Percentiles rank a stretch among this genome's conserved stretches.
These are phyloP conservation scores for Kodamaea fukazawae DNA, from an alignment of 805 yeast genomes.

Conservation along the genomic window DNA sequence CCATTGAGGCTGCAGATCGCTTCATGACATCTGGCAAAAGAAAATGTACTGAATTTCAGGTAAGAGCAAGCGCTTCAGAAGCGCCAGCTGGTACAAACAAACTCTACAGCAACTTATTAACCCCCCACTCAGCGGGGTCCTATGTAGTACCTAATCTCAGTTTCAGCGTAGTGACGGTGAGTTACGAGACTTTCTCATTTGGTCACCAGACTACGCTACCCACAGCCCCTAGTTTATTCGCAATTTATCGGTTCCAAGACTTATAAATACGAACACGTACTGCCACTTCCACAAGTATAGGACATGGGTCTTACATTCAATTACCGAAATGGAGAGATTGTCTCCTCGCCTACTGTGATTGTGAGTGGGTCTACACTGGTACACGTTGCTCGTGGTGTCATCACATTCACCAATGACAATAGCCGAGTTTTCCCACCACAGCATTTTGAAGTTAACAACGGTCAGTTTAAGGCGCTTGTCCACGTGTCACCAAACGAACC, in stretches of 20 bases:
- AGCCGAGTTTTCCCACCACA: constrained; percentile 60
- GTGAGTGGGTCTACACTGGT: constrained; percentile 29
- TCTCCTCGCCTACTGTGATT: constrained; percentile 39
- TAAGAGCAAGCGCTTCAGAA: background rate
- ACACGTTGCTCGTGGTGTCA: constrained; percentile 20
- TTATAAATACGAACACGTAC: too few relatives aligned
- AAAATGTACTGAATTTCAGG: background rate
- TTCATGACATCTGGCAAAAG: constrained; percentile 1
- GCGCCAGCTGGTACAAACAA: too few relatives aligned
- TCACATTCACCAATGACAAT: constrained; percentile 32
- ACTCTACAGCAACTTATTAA: too few relatives aligned
- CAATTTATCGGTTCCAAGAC: too few relatives aligned
- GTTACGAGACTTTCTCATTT: too few relatives aligned
- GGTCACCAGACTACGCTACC: too few relatives aligned
- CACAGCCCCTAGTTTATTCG: too few relatives aligned
- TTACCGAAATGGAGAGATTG: constrained; percentile 34
- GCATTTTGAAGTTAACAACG: constrained; percentile 63
- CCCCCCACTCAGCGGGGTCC: too few relatives aligned
- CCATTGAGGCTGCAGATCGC: constrained; percentile 6
- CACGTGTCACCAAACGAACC: constrained; percentile 63
- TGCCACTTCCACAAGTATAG: background rate
- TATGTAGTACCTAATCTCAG: too few relatives aligned
- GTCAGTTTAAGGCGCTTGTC: constrained; percentile 71
- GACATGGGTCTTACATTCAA: constrained; percentile 26
- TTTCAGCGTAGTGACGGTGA: too few relatives aligned